Evolutionary conservation across 2,329 filamentous ascomycete genomes (phyloP), one percentile per base, ranked within the genome.

Genomic region (Ophiostoma fasciatum): DNA sequence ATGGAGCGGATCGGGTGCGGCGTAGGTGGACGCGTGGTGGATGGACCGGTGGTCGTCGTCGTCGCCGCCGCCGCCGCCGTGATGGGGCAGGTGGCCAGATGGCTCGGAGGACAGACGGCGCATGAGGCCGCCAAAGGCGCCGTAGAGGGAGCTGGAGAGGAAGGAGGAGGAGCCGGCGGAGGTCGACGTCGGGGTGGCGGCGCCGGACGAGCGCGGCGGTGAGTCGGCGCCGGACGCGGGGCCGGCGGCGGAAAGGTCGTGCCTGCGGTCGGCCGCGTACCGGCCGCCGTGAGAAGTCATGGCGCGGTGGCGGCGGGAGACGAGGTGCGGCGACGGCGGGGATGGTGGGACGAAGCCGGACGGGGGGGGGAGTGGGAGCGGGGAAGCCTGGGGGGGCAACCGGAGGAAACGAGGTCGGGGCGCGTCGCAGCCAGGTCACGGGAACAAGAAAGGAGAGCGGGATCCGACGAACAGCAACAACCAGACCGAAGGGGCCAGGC

Each of bases 81-180:
- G 23, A 15, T 46, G 38, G 32, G 41, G 30, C 43, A 50, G 15
- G 49, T 48, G 28, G 48, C 46, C 42, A 51, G 49, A 40, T 54
- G 53, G 37, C 27, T 71, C 66, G 10, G 65, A 59, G 19, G 70
- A 74, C 48, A 83, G 71, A 41, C 78, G 75, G 25, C 79, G 71
- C 43, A 82, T 71, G 35, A 84, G 62, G 14, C 77, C 77, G 23
- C 73, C 72, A 48, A 63, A 66, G 55, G 68, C 63, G 42, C 45
- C 51, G 31, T 55, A 56, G 23, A 59, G 46, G 19, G 54, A 54
- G 15, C 45, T 49, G 14, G 54, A 41, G 19, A 56, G 44, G 32
- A 49, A 52, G 8, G 53, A 53, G 5, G 49, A 48, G 32, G 50
- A 49, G 31, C 45, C 31, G 20, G 46, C 41, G 22, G 49, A 44